Evolutionary conservation across 257 asterid species (phyloP).

Genomic region (Henckelia pumila): DNA sequence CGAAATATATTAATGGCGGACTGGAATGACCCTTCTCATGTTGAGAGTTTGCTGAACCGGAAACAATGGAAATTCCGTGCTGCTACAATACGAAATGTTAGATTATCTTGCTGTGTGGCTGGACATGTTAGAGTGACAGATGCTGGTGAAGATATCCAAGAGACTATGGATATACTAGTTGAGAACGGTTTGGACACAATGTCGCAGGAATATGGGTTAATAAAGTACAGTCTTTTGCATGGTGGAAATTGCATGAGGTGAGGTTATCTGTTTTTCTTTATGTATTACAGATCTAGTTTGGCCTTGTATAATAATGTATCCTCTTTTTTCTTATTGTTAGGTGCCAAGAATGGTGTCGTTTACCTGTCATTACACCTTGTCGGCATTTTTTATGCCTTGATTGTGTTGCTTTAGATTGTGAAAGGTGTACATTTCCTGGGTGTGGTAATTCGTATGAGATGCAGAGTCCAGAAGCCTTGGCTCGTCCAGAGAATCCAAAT

Average conservation of each 20-base stretch:
- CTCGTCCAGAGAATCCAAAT: conserved; percentile 97
- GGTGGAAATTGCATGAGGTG: conserved; percentile 92
- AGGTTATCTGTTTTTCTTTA: conserved; percentile 22
- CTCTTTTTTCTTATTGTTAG: conserved; percentile 36
- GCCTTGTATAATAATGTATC: conserved; percentile 22
- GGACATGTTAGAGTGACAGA: conserved; percentile 81
- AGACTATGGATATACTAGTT: conserved; percentile 82
- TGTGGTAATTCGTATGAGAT: conserved; percentile 82
- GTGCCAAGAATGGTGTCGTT: conserved; percentile 95
- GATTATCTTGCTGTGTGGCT: conserved; percentile 97
- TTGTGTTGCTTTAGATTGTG: conserved; percentile 91
- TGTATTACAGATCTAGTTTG: conserved; percentile 24
- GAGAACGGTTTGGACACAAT: conserved; percentile 62
- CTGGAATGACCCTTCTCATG: conserved; percentile 98
- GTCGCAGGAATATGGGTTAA: conserved; percentile 61
- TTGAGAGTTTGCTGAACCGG: conserved; percentile 91
- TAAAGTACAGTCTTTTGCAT: conserved; percentile 52
- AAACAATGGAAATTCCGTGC: conserved; percentile 95
- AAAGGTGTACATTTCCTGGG: conserved; percentile 72
- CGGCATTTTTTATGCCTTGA: conserved; percentile 86
- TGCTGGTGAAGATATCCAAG: conserved; percentile 98
- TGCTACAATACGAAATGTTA: conserved; percentile 73
- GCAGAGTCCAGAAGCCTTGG: conserved; percentile 87
- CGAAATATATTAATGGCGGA: conserved; percentile 93
- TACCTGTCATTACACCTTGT: conserved; percentile 93